These are phyloP conservation scores for Diaporthe destruens DNA, from an alignment of 2,329 filamentous ascomycete genomes.

Conservation along the genomic window DNA sequence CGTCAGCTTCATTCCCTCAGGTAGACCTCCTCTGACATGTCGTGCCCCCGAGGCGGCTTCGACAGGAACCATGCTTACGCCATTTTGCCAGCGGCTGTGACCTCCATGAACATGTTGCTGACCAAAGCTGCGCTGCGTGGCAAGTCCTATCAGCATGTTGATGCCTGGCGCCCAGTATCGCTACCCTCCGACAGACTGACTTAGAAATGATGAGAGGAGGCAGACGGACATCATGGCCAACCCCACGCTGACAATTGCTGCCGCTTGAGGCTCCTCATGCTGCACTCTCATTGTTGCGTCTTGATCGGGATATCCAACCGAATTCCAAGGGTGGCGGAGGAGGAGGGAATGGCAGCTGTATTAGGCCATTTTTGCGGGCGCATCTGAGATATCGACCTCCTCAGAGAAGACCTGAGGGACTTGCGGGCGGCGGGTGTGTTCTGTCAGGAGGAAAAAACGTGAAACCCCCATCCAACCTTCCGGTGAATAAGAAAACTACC, in stretches of 20 bases:
- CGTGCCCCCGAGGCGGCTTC: neutral
- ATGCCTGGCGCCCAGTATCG: neutral
- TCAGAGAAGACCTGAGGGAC: neutral
- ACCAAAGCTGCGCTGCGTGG: conserved; percentile 4
- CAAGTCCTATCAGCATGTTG: neutral
- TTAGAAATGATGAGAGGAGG: conserved; percentile 24
- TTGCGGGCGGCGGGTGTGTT: neutral
- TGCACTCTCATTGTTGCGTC: conserved; percentile 23
- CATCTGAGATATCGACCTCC: neutral
- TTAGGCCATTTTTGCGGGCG: conserved; percentile 25
- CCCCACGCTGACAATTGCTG: conserved; percentile 19
- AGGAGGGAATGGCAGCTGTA: neutral
- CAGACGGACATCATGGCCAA: conserved; percentile 13
- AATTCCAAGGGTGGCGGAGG: neutral
- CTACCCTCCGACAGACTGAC: neutral
- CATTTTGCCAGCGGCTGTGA: conserved; percentile 17
- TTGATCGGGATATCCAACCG: conserved; percentile 9
- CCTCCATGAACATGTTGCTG: conserved; percentile 22
- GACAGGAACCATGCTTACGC: conserved; percentile 1
- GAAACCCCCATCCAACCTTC: neutral
- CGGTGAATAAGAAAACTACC: conserved; percentile 1
- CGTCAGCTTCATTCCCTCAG: conserved; percentile 11
- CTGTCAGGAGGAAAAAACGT: neutral
- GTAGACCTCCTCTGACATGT: neutral
- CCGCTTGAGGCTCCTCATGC: conserved; percentile 22